Evolutionary conservation across 2,329 filamentous ascomycete species (phyloP).

Genomic region (Aspergillus quadrilineatus): DNA sequence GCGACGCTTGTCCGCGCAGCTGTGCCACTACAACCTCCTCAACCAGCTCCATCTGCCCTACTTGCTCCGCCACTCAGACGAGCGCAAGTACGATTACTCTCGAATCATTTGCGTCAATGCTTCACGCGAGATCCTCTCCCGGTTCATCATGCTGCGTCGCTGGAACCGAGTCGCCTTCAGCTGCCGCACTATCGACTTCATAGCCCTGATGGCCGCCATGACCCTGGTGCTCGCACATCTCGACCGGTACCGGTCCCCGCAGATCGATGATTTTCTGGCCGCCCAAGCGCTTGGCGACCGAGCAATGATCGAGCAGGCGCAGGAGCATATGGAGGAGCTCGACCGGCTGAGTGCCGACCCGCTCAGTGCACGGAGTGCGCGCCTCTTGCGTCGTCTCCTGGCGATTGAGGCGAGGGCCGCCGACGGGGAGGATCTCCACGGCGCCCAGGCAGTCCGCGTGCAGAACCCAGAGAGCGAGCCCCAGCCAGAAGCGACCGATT

Average conservation of each 20-base stretch:
- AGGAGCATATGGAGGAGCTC: background rate
- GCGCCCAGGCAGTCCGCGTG: background rate
- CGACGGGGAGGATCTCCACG: background rate
- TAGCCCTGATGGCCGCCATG: background rate
- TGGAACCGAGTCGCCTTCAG: background rate
- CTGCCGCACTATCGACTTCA: background rate
- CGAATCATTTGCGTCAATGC: background rate
- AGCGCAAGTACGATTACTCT: background rate
- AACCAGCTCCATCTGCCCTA: conserved; percentile 4
- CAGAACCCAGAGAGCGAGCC: background rate
- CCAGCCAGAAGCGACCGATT: background rate
- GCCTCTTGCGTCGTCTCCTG: background rate
- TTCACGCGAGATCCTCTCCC: background rate
- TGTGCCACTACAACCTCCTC: background rate
- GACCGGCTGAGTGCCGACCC: background rate
- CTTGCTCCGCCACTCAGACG: background rate
- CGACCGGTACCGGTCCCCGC: background rate
- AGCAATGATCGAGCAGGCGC: background rate
- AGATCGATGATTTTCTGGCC: background rate
- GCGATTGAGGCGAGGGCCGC: background rate
- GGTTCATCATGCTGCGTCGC: background rate
- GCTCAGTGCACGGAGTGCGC: background rate
- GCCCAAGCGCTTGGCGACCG: background rate
- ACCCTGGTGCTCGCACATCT: background rate
- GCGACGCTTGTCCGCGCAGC: background rate